A percentile compares a stretch with the other conserved stretches of the same genome.
Evolutionary conservation across 164 flowering plant species (phyloP).

Genomic region (Echeveria elegans): DNA sequence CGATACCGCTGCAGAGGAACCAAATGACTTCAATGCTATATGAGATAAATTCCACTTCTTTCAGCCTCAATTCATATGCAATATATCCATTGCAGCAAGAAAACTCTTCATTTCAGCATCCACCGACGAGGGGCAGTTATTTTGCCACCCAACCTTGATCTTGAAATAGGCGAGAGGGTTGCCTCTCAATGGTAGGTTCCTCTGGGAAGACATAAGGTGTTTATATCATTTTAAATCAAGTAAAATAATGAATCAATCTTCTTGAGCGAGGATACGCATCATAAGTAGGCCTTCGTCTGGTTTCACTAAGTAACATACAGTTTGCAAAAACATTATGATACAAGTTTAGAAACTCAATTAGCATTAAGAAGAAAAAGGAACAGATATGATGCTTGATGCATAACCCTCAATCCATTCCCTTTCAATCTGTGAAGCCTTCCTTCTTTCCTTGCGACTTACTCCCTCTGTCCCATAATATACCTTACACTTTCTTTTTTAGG

Average conservation of each 20-base stretch:
- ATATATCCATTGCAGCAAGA: not conserved
- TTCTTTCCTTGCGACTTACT: slow-evolving; percentile 96
- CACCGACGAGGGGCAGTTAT: slow-evolving; percentile 83
- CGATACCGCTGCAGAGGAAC: too few species aligned
- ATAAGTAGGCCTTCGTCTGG: slow-evolving; percentile 89
- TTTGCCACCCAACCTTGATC: slow-evolving; percentile 84
- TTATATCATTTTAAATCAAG: not conserved
- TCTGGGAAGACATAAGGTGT: slow-evolving; percentile 23
- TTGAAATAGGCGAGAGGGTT: slow-evolving; percentile 16
- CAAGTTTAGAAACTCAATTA: not conserved
- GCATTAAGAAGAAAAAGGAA: not conserved
- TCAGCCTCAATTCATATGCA: not conserved
- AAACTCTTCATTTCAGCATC: slow-evolving; percentile 42
- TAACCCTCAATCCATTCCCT: slow-evolving; percentile 43
- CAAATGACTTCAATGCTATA: too few species aligned
- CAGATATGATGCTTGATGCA: slow-evolving; percentile 37
- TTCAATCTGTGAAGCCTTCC: slow-evolving; percentile 93
- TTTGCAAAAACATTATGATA: not conserved
- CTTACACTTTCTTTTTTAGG: too few species aligned
- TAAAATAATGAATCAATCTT: slow-evolving; percentile 30
- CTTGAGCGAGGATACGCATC: slow-evolving; percentile 90
- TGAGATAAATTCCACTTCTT: too few species aligned
- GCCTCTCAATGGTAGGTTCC: slow-evolving; percentile 24
- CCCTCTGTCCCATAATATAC: too few species aligned
- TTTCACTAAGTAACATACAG: slow-evolving; percentile 40